Conservation (phyloP, 345 rosid genomes). For the Garcia nutans region DNA sequence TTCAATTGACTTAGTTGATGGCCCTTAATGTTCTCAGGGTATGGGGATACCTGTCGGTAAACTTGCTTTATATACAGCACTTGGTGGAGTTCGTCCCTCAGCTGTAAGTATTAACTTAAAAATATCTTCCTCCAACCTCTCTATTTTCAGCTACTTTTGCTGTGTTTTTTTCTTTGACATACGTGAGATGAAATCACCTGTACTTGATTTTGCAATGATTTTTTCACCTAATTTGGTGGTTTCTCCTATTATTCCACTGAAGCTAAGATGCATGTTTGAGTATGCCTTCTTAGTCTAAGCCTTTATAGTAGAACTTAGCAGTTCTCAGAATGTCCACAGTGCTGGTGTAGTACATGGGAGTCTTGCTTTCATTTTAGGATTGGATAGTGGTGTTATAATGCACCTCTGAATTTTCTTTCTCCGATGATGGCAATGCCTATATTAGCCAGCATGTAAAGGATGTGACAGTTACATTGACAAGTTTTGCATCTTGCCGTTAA, state of each 20-base stretch:
- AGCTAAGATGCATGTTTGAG: neutral
- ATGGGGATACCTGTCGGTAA: constrained; percentile 99
- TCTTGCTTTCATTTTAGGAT: neutral
- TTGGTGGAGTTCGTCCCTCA: constrained; percentile 96
- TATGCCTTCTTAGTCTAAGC: neutral
- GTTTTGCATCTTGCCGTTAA: neutral
- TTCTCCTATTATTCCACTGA: neutral
- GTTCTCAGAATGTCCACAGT: neutral
- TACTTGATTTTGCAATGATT: neutral
- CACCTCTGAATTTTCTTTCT: neutral
- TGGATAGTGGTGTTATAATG: neutral
- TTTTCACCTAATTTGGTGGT: neutral
- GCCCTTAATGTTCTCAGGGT: constrained; percentile 45
- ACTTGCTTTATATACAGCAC: constrained; percentile 88
- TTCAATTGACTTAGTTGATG: neutral
- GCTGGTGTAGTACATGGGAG: neutral
- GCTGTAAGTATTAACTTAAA: constrained; percentile 53
- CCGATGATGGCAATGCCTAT: neutral
- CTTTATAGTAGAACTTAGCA: neutral
- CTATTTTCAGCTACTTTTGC: too few species aligned
- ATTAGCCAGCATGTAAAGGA: neutral
- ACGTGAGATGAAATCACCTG: neutral
- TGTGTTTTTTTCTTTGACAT: neutral
- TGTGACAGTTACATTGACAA: neutral
- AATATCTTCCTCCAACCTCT: neutral